Percentiles rank a stretch among this genome's conserved stretches.
Conservation (phyloP, 2,329 filamentous ascomycete species). For the Botrytis medusae region DNA sequence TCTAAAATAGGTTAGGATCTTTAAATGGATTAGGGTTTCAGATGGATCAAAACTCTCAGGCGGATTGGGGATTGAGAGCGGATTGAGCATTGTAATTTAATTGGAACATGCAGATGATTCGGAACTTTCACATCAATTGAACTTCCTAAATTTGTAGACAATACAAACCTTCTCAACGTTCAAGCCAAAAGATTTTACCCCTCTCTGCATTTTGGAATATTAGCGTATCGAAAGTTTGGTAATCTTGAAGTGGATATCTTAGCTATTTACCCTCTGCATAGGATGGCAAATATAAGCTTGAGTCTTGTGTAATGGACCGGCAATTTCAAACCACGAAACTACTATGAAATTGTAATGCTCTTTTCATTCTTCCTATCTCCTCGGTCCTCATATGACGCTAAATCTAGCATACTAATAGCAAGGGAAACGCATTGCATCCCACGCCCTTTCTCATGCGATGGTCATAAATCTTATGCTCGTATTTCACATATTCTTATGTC, state of each 20-base stretch:
- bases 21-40: neutral
- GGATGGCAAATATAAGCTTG: neutral
- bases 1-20: neutral
- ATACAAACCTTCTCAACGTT: neutral
- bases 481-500: neutral
- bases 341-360: neutral
- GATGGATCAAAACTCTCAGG: neutral
- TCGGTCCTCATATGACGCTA: neutral
- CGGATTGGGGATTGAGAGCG: neutral
- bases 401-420: neutral
- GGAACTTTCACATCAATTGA: neutral
- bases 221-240: neutral
- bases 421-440: constrained; percentile 2
- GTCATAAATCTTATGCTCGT: neutral
- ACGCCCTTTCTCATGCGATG: neutral
- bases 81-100: neutral
- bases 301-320: neutral
- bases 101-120: neutral
- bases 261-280: neutral
- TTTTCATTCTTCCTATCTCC: constrained; percentile 1
- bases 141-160: neutral
- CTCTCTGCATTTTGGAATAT: neutral
- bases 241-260: neutral
- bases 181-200: neutral
- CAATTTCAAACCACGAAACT: neutral